Percentiles rank a stretch among this genome's conserved stretches.
Evolutionary conservation across 2,329 filamentous ascomycete species (phyloP).

Genomic region (Albophoma yamanashiensis): DNA sequence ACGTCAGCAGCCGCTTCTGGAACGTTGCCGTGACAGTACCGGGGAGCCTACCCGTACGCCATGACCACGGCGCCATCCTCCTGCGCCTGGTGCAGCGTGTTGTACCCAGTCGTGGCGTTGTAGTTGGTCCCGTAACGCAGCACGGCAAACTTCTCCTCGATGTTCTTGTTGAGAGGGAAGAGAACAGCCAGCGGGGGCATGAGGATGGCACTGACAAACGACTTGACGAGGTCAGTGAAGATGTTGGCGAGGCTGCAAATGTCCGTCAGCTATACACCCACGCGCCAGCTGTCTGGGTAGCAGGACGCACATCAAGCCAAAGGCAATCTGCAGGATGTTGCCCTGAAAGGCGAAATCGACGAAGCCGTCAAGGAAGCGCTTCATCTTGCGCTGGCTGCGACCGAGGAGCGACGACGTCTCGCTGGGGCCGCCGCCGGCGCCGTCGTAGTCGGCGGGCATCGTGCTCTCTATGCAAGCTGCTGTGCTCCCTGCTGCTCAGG

Average conservation of each 20-base stretch:
- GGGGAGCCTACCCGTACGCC: conserved; percentile 51
- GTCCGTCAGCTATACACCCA: conserved; percentile 1
- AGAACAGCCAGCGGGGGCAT: conserved; percentile 60
- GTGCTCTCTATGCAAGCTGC: background rate
- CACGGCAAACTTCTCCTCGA: conserved; percentile 65
- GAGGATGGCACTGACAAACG: conserved; percentile 59
- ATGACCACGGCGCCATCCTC: conserved; percentile 62
- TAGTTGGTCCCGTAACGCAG: conserved; percentile 47
- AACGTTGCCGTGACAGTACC: background rate
- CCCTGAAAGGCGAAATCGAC: conserved; percentile 64
- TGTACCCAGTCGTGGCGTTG: conserved; percentile 46
- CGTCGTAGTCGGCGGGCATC: conserved; percentile 1
- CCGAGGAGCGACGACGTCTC: conserved; percentile 31
- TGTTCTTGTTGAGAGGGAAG: conserved; percentile 58
- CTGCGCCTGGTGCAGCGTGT: conserved; percentile 57
- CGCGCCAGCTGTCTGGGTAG: background rate
- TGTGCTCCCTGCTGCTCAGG: background rate
- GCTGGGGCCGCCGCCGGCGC: conserved; percentile 4
- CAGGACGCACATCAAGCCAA: conserved; percentile 55
- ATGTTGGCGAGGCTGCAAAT: conserved; percentile 50
- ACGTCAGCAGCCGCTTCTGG: background rate
- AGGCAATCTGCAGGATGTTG: conserved; percentile 66
- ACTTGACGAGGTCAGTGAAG: conserved; percentile 62
- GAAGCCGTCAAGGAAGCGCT: conserved; percentile 51
- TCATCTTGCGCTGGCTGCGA: conserved; percentile 34